These are phyloP conservation scores for Spizellomyces sp. DNA, from an alignment of 192 early-diverging fungal genomes.

Conservation along the genomic window DNA sequence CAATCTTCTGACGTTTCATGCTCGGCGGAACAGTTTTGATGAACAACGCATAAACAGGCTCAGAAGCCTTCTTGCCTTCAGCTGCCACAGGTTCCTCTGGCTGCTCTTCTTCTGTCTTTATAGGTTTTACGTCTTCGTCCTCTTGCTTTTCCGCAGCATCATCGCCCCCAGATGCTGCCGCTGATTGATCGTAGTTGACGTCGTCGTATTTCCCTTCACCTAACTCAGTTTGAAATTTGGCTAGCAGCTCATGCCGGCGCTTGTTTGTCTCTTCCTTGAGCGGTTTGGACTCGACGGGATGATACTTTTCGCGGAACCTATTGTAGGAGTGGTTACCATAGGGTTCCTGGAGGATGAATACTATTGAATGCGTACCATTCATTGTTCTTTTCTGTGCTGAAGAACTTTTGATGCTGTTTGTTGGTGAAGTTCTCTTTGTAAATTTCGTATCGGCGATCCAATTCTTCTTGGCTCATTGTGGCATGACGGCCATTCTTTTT, in stretches of 20 bases:
- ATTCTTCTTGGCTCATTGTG: slow-evolving; percentile 76
- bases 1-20: slow-evolving; percentile 63
- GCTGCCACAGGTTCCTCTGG: slow-evolving; percentile 11
- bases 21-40: slow-evolving; percentile 79
- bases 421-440: slow-evolving; percentile 80
- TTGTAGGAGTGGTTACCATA: neutral
- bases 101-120: neutral
- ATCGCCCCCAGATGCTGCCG: slow-evolving; percentile 26
- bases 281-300: slow-evolving; percentile 67
- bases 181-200: slow-evolving; percentile 58
- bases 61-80: slow-evolving; percentile 29
- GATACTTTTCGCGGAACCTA: slow-evolving; percentile 88
- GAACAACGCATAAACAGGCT: slow-evolving; percentile 59
- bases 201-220: slow-evolving; percentile 71
- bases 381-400: slow-evolving; percentile 72
- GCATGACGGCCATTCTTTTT: slow-evolving; percentile 5
- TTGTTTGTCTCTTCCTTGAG: slow-evolving; percentile 53
- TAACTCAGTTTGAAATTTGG: slow-evolving; percentile 67
- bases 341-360: neutral
- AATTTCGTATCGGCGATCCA: slow-evolving; percentile 74
- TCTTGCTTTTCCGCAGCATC: slow-evolving; percentile 27
- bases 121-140: slow-evolving; percentile 9
- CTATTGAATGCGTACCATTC: slow-evolving; percentile 67
- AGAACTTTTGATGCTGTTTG: slow-evolving; percentile 73
- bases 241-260: slow-evolving; percentile 58